phyloP scores from a whole-genome alignment of 768 basidiomycete genomes.

The Leucocoprinus leucothites region DNA sequence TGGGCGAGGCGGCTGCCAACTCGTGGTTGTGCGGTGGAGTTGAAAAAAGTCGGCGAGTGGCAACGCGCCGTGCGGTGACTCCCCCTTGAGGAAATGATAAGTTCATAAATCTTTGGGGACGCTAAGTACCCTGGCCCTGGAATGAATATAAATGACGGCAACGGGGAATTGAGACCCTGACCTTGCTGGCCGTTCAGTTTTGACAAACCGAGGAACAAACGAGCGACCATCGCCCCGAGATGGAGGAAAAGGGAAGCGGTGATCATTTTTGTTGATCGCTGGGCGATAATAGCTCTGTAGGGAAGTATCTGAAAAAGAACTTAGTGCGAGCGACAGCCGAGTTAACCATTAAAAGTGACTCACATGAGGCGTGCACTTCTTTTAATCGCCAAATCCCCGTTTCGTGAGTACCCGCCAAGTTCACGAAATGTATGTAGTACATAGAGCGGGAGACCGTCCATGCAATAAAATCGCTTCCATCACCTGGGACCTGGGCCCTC shows the following conservation, averaged over 20 bases:
- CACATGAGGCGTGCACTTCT: slow-evolving; percentile 1
- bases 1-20: background rate
- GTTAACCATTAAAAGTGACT: background rate
- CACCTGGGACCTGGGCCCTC: too few species aligned
- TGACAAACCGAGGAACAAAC: background rate
- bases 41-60: slow-evolving; percentile 1
- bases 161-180: background rate
- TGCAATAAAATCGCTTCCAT: background rate
- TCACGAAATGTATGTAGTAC: background rate
- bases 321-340: background rate
- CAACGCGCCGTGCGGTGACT: slow-evolving; percentile 5
- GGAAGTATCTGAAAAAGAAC: slow-evolving; percentile 5
- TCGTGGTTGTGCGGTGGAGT: background rate
- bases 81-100: background rate
- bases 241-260: background rate
- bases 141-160: slow-evolving; percentile 3
- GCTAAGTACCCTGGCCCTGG: slow-evolving; percentile 1
- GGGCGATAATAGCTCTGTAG: background rate
- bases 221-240: background rate
- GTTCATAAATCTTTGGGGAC: background rate
- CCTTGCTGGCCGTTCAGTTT: background rate
- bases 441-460: background rate
- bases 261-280: background rate
- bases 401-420: background rate
- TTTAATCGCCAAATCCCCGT: slow-evolving; percentile 2